These are phyloP conservation scores for Coemansia sp. DNA, from an alignment of 192 early-diverging fungal species.

Conservation along the genomic window DNA sequence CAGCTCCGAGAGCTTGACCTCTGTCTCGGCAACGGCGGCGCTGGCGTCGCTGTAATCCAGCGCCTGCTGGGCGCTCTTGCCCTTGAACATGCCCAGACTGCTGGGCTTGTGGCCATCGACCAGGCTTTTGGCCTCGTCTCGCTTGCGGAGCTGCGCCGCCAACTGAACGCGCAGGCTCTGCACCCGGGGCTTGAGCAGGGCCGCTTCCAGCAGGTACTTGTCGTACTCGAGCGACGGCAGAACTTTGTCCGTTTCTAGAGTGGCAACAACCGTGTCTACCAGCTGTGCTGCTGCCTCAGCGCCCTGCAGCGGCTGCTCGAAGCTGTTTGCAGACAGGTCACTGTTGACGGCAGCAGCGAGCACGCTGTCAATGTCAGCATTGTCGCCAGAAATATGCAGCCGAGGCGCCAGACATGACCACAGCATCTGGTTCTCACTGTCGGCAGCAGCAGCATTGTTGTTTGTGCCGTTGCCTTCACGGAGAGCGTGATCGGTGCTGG, in stretches of 20 bases:
- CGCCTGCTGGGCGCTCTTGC: conserved; percentile 19
- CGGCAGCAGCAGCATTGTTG: not conserved
- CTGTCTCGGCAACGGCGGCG: conserved; percentile 27
- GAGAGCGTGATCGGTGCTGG: not conserved
- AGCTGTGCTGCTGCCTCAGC: conserved; percentile 9
- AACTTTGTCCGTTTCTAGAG: conserved; percentile 9
- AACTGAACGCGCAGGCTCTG: conserved; percentile 29
- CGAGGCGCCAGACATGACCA: conserved; percentile 2
- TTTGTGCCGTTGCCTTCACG: not conserved
- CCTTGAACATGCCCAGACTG: conserved; percentile 37
- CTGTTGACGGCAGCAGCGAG: conserved; percentile 1
- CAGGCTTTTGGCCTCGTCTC: conserved; percentile 30
- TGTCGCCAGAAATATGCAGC: not conserved
- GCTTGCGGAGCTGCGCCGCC: conserved; percentile 21
- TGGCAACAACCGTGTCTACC: conserved; percentile 16
- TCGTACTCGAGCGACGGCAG: conserved; percentile 33
- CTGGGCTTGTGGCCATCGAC: conserved; percentile 14
- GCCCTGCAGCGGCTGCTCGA: not conserved
- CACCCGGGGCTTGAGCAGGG: conserved; percentile 20
- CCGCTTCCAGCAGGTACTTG: conserved; percentile 20
- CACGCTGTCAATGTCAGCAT: conserved; percentile 5
- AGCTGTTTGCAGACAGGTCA: not conserved
- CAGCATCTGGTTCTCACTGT: conserved; percentile 1
- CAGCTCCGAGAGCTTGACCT: conserved; percentile 27
- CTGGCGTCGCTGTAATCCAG: conserved; percentile 26